phyloP scores from a whole-genome alignment of 2,329 filamentous ascomycete genomes.

The Botrytis squamosa region DNA sequence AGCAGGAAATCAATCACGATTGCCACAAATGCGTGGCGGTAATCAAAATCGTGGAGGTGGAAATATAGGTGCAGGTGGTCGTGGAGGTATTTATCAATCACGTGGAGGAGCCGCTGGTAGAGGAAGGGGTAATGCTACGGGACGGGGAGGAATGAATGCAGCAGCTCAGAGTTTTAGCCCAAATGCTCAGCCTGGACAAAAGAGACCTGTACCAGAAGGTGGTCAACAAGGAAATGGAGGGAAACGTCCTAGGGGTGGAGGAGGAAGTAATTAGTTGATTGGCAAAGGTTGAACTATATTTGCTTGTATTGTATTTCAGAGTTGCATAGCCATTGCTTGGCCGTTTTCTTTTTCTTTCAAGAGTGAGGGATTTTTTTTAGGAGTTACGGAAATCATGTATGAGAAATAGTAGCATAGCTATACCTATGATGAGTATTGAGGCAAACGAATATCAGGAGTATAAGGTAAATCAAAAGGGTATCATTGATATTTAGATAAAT shows the following conservation, averaged over 20 bases:
- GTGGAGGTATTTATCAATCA: conserved; percentile 25
- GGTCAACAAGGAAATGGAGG: conserved; percentile 41
- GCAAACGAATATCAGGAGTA: conserved; percentile 17
- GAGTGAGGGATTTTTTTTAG: neutral
- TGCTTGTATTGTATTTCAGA: conserved; percentile 36
- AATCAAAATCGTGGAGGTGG: conserved; percentile 29
- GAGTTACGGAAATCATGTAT: conserved; percentile 22
- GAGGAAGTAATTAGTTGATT: conserved; percentile 29
- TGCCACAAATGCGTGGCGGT: conserved; percentile 37
- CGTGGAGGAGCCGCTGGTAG: conserved; percentile 31
- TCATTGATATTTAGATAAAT: conserved; percentile 42
- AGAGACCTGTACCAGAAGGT: conserved; percentile 37
- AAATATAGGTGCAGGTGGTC: conserved; percentile 18
- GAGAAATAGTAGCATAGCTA: conserved; percentile 18
- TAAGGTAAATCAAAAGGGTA: conserved; percentile 14
- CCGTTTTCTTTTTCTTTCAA: conserved; percentile 32
- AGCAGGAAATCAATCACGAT: conserved; percentile 27
- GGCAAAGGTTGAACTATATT: conserved; percentile 24
- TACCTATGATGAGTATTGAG: conserved; percentile 5
- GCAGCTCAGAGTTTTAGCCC: conserved; percentile 36
- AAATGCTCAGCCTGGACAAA: conserved; percentile 33
- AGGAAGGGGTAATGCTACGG: conserved; percentile 32
- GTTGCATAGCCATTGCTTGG: conserved; percentile 32
- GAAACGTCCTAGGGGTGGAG: conserved; percentile 48
- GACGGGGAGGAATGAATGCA: conserved; percentile 39